A percentile compares a stretch with the other conserved stretches of the same genome.
Conservation (phyloP, 2,329 filamentous ascomycete species). For the Ramularia collo-cygni region DNA sequence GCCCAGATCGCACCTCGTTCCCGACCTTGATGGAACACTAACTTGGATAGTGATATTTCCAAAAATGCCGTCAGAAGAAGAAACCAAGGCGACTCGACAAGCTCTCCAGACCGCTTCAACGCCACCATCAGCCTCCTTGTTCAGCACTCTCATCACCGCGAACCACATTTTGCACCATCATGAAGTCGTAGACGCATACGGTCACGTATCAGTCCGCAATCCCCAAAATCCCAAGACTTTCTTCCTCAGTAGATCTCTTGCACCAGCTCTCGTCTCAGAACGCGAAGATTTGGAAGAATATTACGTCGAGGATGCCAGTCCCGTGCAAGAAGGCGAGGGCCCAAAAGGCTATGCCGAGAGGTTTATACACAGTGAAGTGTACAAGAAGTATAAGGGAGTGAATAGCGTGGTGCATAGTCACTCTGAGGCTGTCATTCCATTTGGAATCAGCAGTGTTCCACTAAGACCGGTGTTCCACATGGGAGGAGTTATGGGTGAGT, state of each 20-base stretch:
- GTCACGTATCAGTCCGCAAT: slow-evolving; percentile 32
- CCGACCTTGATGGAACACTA: neutral
- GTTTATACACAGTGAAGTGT: slow-evolving; percentile 40
- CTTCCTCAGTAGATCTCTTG: slow-evolving; percentile 39
- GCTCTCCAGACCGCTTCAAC: slow-evolving; percentile 26
- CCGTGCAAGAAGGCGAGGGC: slow-evolving; percentile 19
- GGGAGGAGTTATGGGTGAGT: slow-evolving; percentile 38
- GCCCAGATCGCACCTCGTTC: slow-evolving; percentile 5
- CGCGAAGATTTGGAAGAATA: slow-evolving; percentile 41
- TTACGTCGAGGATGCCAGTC: slow-evolving; percentile 34
- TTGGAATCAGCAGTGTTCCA: slow-evolving; percentile 36
- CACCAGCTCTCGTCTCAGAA: slow-evolving; percentile 38
- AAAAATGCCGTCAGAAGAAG: neutral
- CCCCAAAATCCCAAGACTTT: slow-evolving; percentile 34
- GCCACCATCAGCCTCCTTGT: slow-evolving; percentile 22
- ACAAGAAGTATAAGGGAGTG: slow-evolving; percentile 39
- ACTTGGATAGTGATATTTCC: neutral
- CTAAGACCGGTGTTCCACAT: slow-evolving; percentile 39
- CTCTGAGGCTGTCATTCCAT: slow-evolving; percentile 37
- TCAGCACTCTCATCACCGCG: slow-evolving; percentile 30
- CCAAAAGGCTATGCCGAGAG: slow-evolving; percentile 35
- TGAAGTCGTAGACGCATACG: slow-evolving; percentile 29
- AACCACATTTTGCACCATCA: slow-evolving; percentile 32
- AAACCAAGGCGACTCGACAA: slow-evolving; percentile 5
- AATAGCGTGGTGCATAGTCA: slow-evolving; percentile 41